Conservation (phyloP, 768 basidiomycete species). For the Mycena kentingensis region DNA sequence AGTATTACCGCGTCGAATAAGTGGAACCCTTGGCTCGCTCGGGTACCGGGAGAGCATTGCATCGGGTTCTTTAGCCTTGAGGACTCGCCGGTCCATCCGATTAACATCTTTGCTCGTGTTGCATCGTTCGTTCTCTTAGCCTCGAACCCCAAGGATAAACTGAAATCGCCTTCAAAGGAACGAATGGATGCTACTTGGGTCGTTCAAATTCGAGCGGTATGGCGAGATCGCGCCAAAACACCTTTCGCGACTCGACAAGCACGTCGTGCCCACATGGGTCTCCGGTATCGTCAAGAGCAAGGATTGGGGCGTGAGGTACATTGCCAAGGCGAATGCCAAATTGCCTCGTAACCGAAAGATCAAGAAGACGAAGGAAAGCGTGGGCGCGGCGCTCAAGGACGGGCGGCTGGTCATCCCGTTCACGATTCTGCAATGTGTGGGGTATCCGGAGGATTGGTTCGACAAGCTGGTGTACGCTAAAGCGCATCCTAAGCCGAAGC, state of each 20-base stretch:
- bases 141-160: neutral
- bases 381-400: slow-evolving; percentile 19
- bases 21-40: too few relatives aligned
- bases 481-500: slow-evolving; percentile 21
- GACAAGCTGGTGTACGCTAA: slow-evolving; percentile 17
- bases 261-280: slow-evolving; percentile 14
- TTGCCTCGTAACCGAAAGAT: slow-evolving; percentile 1
- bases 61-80: slow-evolving; percentile 18
- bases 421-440: slow-evolving; percentile 24
- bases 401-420: slow-evolving; percentile 22
- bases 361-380: neutral
- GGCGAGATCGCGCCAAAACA: slow-evolving; percentile 20
- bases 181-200: slow-evolving; percentile 16
- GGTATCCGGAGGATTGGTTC: slow-evolving; percentile 25
- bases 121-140: neutral
- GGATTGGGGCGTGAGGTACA: slow-evolving; percentile 6
- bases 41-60: slow-evolving; percentile 17
- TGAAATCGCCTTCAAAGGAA: slow-evolving; percentile 6
- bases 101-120: slow-evolving; percentile 22
- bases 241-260: slow-evolving; percentile 5
- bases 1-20: too few relatives aligned
- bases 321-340: slow-evolving; percentile 1
- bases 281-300: neutral
- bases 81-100: neutral
- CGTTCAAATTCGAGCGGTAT: slow-evolving; percentile 11